A percentile compares a stretch with the other conserved stretches of the same genome.
Evolutionary conservation across 2,329 filamentous ascomycete genomes (phyloP).

Genomic region (Microdochium trichocladiopsis): DNA sequence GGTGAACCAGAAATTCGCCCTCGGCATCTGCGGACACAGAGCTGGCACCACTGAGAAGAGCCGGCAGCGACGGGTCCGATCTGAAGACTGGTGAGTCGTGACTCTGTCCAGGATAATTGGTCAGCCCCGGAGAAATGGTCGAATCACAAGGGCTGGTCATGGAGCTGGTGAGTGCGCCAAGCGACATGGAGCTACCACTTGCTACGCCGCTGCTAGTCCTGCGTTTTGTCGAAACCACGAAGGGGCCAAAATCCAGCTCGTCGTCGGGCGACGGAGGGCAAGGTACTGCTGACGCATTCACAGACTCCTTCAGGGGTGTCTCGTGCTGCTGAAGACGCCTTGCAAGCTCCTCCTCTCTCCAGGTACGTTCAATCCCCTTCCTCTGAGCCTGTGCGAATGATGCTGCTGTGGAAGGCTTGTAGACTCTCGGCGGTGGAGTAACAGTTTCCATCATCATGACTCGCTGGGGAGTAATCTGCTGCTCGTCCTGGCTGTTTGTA

Average conservation of each 20-base stretch:
- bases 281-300: conserved; percentile 21
- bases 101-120: conserved; percentile 27
- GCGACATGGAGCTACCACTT: conserved; percentile 46
- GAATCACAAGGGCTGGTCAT: conserved; percentile 48
- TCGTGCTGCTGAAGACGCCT: conserved; percentile 16
- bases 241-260: conserved; percentile 23
- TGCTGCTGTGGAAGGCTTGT: conserved; percentile 30
- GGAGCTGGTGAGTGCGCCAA: conserved; percentile 39
- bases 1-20: conserved; percentile 48
- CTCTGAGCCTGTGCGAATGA: conserved; percentile 29
- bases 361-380: conserved; percentile 20
- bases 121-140: conserved; percentile 37
- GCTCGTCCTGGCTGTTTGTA: conserved; percentile 29
- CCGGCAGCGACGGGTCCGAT: conserved; percentile 58
- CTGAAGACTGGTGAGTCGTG: conserved; percentile 45
- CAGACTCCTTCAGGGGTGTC: conserved; percentile 9
- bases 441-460: conserved; percentile 28
- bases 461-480: conserved; percentile 41
- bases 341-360: conserved; percentile 23
- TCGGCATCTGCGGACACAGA: conserved; percentile 58
- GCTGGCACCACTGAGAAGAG: conserved; percentile 55
- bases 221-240: conserved; percentile 26
- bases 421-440: conserved; percentile 24
- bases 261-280: conserved; percentile 41
- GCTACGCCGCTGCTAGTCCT: conserved; percentile 35